Conservation (phyloP, 2,329 filamentous ascomycete genomes). For the Penicillium sp. region DNA sequence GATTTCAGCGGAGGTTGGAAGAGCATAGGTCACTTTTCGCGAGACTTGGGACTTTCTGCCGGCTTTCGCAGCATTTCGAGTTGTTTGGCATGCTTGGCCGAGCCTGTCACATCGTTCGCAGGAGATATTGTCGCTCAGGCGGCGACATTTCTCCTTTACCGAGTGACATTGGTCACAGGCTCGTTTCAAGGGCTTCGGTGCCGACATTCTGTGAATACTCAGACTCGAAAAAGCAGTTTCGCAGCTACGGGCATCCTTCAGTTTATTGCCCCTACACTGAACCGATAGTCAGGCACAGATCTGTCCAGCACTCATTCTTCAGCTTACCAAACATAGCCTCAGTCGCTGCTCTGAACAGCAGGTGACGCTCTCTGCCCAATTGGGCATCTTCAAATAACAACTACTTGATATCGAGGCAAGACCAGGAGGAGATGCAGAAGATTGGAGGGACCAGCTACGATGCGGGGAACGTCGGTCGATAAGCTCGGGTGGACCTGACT, state of each 20-base stretch:
- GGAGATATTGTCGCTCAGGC: neutral
- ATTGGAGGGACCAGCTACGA: neutral
- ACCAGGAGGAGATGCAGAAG: neutral
- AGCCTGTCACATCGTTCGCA: slow-evolving; percentile 19
- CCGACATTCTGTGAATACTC: slow-evolving; percentile 1
- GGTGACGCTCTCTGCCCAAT: no score
- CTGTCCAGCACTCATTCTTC: neutral
- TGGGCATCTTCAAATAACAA: neutral
- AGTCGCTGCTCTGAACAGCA: neutral
- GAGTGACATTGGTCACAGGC: slow-evolving; percentile 21
- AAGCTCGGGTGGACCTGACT: slow-evolving; percentile 15
- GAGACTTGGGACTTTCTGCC: slow-evolving; percentile 14
- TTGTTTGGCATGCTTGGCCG: slow-evolving; percentile 11
- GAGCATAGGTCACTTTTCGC: slow-evolving; percentile 13
- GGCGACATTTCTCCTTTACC: slow-evolving; percentile 21
- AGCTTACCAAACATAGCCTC: neutral
- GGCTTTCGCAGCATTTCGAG: slow-evolving; percentile 5
- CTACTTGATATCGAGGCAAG: neutral
- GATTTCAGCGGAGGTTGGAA: slow-evolving; percentile 5
- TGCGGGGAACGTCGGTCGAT: slow-evolving; percentile 2
- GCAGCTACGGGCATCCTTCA: neutral
- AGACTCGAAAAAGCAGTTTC: neutral
- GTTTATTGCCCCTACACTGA: neutral
- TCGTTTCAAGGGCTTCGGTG: slow-evolving; percentile 5
- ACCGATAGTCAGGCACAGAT: neutral